phyloP scores from a whole-genome alignment of 23 red algal species.

The Chondrus crispus region DNA sequence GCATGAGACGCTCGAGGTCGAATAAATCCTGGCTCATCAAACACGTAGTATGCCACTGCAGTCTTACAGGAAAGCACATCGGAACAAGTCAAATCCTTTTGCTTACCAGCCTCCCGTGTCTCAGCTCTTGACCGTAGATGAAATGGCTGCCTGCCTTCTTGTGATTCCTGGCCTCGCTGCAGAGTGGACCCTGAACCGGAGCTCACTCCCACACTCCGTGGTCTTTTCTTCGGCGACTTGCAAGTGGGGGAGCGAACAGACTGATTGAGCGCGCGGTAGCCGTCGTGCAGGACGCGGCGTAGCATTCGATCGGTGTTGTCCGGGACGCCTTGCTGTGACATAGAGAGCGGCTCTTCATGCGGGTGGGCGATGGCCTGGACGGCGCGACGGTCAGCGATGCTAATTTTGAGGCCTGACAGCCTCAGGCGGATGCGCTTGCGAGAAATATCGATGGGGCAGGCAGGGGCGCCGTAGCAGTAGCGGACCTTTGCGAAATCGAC shows the following conservation, averaged over 20 bases:
- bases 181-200: not conserved
- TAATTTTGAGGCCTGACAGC: slow-evolving; percentile 12
- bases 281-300: slow-evolving; percentile 8
- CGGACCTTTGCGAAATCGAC: slow-evolving; percentile 44
- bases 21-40: slow-evolving; percentile 57
- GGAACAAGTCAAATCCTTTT: slow-evolving; percentile 1
- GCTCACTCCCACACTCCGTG: not conserved
- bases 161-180: not conserved
- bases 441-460: slow-evolving; percentile 24
- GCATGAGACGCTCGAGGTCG: too few species aligned
- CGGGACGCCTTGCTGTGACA: not conserved
- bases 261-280: slow-evolving; percentile 28
- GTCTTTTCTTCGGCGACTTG: not conserved
- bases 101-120: not conserved
- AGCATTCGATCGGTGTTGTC: slow-evolving; percentile 52
- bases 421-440: slow-evolving; percentile 43
- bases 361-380: not conserved
- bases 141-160: not conserved
- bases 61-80: slow-evolving; percentile 28
- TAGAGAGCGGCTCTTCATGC: not conserved
- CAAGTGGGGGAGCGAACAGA: not conserved
- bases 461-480: slow-evolving; percentile 50
- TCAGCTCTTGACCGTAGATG: not conserved
- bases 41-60: slow-evolving; percentile 49
- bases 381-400: slow-evolving; percentile 1